Evolutionary conservation across 352 stramenopile genomes (phyloP).

Genomic region (Phytophthora multivora): DNA sequence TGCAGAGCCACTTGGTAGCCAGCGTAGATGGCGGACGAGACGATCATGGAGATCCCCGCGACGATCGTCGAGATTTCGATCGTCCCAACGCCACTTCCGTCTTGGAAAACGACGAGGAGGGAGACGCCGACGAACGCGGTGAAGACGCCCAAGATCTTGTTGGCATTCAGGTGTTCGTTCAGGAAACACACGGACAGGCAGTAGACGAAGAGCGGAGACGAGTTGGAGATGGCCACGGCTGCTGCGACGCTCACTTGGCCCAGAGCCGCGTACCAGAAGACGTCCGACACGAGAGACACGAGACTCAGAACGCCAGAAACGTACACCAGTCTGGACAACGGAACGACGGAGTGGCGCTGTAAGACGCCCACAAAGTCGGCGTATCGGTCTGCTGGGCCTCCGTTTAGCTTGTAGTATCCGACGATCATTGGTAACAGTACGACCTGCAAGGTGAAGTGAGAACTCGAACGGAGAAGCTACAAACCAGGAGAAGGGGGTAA

Average conservation of each 20-base stretch:
- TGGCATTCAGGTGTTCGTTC: slow-evolving; percentile 42
- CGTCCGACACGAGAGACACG: slow-evolving; percentile 52
- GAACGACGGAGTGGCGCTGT: slow-evolving; percentile 46
- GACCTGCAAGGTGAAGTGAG: slow-evolving; percentile 21
- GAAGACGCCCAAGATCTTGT: slow-evolving; percentile 53
- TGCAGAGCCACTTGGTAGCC: slow-evolving; percentile 58
- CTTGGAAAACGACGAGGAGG: slow-evolving; percentile 57
- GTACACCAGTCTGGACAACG: slow-evolving; percentile 31
- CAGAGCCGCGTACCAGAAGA: slow-evolving; percentile 66
- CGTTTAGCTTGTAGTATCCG: slow-evolving; percentile 43
- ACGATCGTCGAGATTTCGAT: slow-evolving; percentile 42
- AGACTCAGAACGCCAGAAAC: slow-evolving; percentile 48
- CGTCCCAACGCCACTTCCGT: slow-evolving; percentile 37
- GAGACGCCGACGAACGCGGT: slow-evolving; percentile 51
- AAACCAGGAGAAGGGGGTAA: background rate
- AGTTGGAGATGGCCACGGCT: slow-evolving; percentile 63
- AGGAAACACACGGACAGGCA: slow-evolving; percentile 71
- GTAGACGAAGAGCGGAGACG: slow-evolving; percentile 67
- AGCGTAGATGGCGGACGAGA: slow-evolving; percentile 55
- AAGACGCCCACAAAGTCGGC: slow-evolving; percentile 33
- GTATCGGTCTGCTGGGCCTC: slow-evolving; percentile 16
- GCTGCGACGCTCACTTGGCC: slow-evolving; percentile 51
- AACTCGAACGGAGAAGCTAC: too few relatives aligned
- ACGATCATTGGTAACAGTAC: slow-evolving; percentile 45
- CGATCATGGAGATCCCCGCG: slow-evolving; percentile 48